phyloP scores from a whole-genome alignment of 139 green algal genomes.

The Auxenochlorella pyrenoidosa region DNA sequence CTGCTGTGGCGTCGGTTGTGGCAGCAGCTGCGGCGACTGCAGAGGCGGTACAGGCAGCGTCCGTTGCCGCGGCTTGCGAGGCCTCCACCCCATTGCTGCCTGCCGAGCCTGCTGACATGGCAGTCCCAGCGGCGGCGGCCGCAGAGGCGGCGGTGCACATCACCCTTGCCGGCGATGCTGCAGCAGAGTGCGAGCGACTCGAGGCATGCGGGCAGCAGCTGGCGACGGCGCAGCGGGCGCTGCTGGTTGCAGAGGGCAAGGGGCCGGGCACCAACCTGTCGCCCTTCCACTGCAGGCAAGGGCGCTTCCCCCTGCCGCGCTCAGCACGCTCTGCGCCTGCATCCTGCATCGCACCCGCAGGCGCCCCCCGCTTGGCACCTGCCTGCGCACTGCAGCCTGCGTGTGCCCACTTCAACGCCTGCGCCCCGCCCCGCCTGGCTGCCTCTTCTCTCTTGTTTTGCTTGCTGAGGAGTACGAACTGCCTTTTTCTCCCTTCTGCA shows the following conservation, averaged over 20 bases:
- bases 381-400: neutral
- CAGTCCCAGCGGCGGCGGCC: neutral
- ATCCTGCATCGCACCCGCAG: too few species aligned
- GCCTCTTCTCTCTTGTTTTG: too few species aligned
- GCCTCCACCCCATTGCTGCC: neutral
- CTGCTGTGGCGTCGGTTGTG: neutral
- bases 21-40: neutral
- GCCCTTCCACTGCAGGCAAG: conserved; percentile 12
- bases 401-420: neutral
- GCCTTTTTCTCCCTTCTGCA: neutral
- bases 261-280: conserved; percentile 7
- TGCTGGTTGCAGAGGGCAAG: conserved; percentile 37
- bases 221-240: conserved; percentile 4
- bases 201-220: conserved; percentile 36
- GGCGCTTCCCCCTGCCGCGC: too few species aligned
- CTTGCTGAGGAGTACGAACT: too few species aligned
- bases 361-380: neutral
- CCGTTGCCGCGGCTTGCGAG: neutral
- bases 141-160: neutral
- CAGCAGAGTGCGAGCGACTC: conserved; percentile 35
- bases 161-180: neutral
- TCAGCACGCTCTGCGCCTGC: too few species aligned
- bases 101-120: neutral
- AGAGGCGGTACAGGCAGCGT: neutral
- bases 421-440: neutral